These are phyloP conservation scores for Monosiga brevicollis DNA, from an alignment of 78 protist species.

Conservation along the genomic window DNA sequence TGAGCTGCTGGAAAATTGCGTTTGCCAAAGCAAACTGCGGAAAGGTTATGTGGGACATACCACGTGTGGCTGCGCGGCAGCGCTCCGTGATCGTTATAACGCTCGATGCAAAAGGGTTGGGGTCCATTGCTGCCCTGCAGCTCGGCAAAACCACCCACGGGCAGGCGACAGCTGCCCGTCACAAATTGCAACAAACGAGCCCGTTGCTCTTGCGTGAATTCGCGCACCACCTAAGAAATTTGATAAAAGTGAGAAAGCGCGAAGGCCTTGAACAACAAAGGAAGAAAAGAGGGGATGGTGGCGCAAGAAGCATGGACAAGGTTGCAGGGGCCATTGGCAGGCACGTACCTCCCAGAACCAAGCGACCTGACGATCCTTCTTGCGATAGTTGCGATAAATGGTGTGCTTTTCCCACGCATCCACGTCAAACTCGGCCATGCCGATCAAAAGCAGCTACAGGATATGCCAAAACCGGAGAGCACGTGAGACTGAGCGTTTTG, in stretches of 20 bases:
- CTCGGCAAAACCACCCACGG: constrained; percentile 40
- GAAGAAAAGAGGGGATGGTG: no score
- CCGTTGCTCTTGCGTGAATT: no score
- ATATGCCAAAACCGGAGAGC: not conserved
- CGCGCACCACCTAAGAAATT: constrained; percentile 1
- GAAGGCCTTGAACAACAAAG: no score
- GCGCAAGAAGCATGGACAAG: no score
- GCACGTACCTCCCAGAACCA: no score
- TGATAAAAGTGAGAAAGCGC: no score
- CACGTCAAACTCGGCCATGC: not conserved
- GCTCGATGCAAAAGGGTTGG: constrained; percentile 18
- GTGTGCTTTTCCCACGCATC: not conserved
- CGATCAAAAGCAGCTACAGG: not conserved
- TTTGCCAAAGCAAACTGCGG: no score
- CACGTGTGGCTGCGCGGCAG: not conserved
- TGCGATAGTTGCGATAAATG: not conserved
- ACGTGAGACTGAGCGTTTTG: not conserved
- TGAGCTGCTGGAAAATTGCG: no score
- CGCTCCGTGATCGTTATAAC: not conserved
- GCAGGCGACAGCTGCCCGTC: constrained; percentile 58
- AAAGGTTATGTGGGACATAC: not conserved
- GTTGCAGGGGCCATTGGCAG: no score
- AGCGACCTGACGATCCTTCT: no score
- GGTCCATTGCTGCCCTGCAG: constrained; percentile 20
- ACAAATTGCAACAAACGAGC: constrained; percentile 29